Evolutionary conservation across 371 early-diverging fungal genomes (phyloP).

Genomic region (Mortierella sp.): DNA sequence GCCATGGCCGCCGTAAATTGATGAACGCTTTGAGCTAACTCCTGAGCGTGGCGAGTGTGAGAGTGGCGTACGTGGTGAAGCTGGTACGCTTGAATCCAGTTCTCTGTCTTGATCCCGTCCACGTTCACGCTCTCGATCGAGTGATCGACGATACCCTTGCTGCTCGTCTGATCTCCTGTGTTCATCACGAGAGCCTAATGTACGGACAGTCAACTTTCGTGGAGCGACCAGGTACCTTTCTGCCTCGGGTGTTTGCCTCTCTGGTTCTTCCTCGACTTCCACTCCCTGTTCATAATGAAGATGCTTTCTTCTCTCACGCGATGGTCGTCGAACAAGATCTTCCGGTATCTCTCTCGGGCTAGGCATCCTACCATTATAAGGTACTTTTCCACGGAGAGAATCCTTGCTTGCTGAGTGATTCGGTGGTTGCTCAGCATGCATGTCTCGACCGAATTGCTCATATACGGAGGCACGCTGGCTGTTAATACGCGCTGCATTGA

Average conservation of each 20-base stretch:
- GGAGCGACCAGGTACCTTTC: conserved; percentile 1
- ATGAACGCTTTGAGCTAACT: conserved; percentile 32
- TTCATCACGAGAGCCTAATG: conserved; percentile 9
- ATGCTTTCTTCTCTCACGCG: conserved; percentile 31
- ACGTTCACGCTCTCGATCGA: conserved; percentile 11
- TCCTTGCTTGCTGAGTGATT: conserved; percentile 4
- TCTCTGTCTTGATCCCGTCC: conserved; percentile 15
- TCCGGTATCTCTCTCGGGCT: conserved; percentile 5
- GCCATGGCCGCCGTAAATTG: conserved; percentile 27
- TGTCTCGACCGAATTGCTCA: neutral
- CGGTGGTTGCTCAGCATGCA: conserved; percentile 1
- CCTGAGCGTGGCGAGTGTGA: conserved; percentile 32
- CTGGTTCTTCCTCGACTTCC: conserved; percentile 31
- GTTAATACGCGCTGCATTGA: neutral
- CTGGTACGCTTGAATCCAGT: conserved; percentile 14
- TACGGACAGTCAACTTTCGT: conserved; percentile 12
- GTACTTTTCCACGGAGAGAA: neutral
- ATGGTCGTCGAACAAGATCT: conserved; percentile 21
- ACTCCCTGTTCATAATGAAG: conserved; percentile 29
- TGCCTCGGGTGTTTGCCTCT: conserved; percentile 2
- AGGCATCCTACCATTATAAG: neutral
- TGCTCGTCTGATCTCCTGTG: conserved; percentile 11
- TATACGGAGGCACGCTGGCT: conserved; percentile 19
- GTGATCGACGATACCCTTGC: conserved; percentile 9
- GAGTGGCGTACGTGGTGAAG: conserved; percentile 29